Base-by-base conservation (phyloP, 192 early-diverging fungal species). In the Ramicandelaber brevisporus region DNA sequence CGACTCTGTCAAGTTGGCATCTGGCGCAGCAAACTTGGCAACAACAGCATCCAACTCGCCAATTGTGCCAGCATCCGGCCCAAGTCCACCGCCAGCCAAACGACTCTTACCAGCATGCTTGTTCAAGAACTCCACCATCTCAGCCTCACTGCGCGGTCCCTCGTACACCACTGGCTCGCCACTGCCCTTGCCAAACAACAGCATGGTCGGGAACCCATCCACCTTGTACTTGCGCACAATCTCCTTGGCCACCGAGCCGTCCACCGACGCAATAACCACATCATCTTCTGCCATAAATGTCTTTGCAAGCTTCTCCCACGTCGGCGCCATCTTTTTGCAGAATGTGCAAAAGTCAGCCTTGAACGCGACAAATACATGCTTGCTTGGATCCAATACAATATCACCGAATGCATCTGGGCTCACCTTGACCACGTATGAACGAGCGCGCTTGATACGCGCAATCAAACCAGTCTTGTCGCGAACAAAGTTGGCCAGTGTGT, bases 291-390 rank as follows among this genome's bases (percentile, higher is more conserved):
- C 67, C 34, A 66, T 54, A 53, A 75, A 97, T 27, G 59, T 54
- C 39, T 59, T 43, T 11, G 72, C 84, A 14, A 97, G 63, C 46
- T 90, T 84, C 30, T 85, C 85, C 32, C 82, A 93, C 18, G 68
- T 79, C 8, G 86, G 86, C 18, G 82, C 83, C 56, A 60, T 42
- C 9, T 26, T 55, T 53, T 77, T 75, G 59, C 70, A 87, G 50
- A 86, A 80, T 6, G 80, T 82, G 44, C 78, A 88, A 78, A 80
- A 89, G 12, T 73, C 71, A 11, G 87, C 88, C 53, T 73, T 88
- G 49, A 92, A 93, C 50, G 84, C 78, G 18, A 92, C 88, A 37
- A 98, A 48, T 5, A 70, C 70, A 47, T 65, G 72, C 39, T 71
- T 77, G 37, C 56, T 40, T 21, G 69, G 48, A 33, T 76, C 63